These are phyloP conservation scores for Schoenoplectus tabernaemontani DNA, from an alignment of 202 grass and related monocot genomes.

Conservation along the genomic window DNA sequence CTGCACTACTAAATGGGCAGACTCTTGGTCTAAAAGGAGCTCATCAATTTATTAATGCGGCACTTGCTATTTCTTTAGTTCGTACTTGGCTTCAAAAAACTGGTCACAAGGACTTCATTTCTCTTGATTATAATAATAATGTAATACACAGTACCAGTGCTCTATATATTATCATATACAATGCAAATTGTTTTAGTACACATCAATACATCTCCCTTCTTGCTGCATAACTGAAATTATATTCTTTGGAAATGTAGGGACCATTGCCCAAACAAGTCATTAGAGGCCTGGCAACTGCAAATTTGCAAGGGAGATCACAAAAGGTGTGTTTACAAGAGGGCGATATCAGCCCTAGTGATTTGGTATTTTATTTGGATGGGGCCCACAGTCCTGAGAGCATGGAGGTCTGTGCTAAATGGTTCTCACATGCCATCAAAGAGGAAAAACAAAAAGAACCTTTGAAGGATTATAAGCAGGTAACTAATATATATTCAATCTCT, in stretches of 20 bases:
- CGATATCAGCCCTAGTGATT: conserved; percentile 11
- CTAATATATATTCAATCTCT: neutral
- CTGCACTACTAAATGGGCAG: conserved; percentile 47
- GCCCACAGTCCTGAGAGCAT: conserved; percentile 98
- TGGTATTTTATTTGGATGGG: conserved; percentile 85
- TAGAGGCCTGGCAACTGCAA: conserved; percentile 52
- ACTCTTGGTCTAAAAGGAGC: conserved; percentile 73
- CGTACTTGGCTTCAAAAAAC: conserved; percentile 65
- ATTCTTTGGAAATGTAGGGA: conserved; percentile 34
- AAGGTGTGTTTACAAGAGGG: conserved; percentile 39
- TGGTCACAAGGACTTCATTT: conserved; percentile 40
- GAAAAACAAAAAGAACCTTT: conserved; percentile 24
- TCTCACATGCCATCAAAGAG: conserved; percentile 51
- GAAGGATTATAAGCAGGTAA: conserved; percentile 31
- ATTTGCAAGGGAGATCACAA: conserved; percentile 86
- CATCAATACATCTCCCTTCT: neutral
- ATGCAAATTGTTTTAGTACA: neutral
- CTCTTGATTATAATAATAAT: conserved; percentile 26
- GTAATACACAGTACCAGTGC: conserved; percentile 26
- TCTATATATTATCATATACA: conserved; percentile 21
- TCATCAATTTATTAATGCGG: conserved; percentile 83
- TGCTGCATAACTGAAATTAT: conserved; percentile 1
- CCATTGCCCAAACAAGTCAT: conserved; percentile 66
- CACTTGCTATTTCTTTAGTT: conserved; percentile 76
- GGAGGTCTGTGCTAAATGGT: conserved; percentile 88